Conservation (phyloP, 2,329 filamentous ascomycete genomes). For the Colletotrichum incanum region DNA sequence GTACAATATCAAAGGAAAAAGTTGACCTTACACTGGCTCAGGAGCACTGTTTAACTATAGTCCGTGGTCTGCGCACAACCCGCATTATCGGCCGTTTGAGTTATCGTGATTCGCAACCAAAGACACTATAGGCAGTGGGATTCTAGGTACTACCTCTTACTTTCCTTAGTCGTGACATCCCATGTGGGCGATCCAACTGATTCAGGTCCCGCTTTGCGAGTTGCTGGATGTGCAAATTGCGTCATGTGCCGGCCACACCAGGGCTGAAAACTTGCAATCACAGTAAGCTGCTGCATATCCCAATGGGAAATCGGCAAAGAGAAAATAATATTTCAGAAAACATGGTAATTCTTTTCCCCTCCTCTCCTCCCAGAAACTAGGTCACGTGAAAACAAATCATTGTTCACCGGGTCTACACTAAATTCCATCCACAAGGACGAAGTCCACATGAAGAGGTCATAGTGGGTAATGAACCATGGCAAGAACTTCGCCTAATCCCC, state of each 20-base stretch:
- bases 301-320: not conserved
- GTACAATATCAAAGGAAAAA: not conserved
- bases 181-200: not conserved
- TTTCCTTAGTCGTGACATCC: not conserved
- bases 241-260: not conserved
- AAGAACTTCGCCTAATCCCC: not conserved
- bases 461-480: not conserved
- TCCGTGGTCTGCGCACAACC: not conserved
- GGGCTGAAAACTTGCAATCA: not conserved
- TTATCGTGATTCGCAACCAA: not conserved
- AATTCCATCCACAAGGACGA: not conserved
- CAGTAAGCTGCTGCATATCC: not conserved
- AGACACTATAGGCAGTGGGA: not conserved
- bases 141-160: not conserved
- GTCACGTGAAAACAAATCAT: not conserved
- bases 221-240: not conserved
- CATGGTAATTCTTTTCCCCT: not conserved
- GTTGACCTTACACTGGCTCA: fast-evolving
- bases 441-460: not conserved
- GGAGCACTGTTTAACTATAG: too few species aligned
- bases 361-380: too few species aligned
- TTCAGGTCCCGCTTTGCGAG: not conserved
- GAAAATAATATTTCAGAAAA: too few species aligned
- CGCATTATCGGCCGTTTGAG: too few species aligned
- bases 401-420: not conserved